Percentiles rank a stretch among this genome's conserved stretches.
Evolutionary conservation across 2,329 filamentous ascomycete species (phyloP).

Genomic region (Exophiala calicioides): DNA sequence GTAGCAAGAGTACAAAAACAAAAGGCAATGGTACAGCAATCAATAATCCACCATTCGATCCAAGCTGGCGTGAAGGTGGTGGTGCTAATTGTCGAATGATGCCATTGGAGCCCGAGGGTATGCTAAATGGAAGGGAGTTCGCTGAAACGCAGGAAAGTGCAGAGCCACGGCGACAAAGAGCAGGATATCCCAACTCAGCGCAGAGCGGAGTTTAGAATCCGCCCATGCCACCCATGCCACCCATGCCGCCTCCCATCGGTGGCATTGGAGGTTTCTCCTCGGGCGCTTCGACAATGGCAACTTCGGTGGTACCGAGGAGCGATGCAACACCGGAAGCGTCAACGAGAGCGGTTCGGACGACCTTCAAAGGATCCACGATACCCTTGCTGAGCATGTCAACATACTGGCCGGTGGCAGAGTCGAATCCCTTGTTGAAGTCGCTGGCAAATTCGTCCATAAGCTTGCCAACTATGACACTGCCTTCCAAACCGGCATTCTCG

Average conservation of each 20-base stretch:
- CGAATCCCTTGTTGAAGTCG: slow-evolving; percentile 98
- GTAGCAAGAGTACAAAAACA: slow-evolving; percentile 20
- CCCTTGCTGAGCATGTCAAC: slow-evolving; percentile 96
- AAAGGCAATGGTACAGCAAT: too few species aligned
- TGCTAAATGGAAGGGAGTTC: slow-evolving; percentile 16
- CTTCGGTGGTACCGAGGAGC: slow-evolving; percentile 95
- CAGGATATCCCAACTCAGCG: neutral
- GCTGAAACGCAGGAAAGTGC: slow-evolving; percentile 27
- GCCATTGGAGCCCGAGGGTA: slow-evolving; percentile 1
- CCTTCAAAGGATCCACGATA: slow-evolving; percentile 99
- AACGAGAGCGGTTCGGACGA: slow-evolving; percentile 91
- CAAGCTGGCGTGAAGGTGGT: too few species aligned
- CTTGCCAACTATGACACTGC: slow-evolving; percentile 95
- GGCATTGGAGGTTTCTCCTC: slow-evolving; percentile 78
- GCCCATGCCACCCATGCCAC: slow-evolving; percentile 59
- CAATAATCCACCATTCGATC: too few species aligned
- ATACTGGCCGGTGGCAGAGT: slow-evolving; percentile 95
- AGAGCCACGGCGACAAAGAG: slow-evolving; percentile 8
- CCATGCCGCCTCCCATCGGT: slow-evolving; percentile 51
- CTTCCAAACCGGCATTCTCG: slow-evolving; percentile 95
- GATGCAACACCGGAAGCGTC: slow-evolving; percentile 96
- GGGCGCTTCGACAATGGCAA: slow-evolving; percentile 92
- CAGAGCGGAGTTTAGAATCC: slow-evolving; percentile 20
- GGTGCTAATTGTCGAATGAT: slow-evolving; percentile 4
- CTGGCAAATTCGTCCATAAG: slow-evolving; percentile 86